phyloP scores from a whole-genome alignment of 495 filamentous ascomycete species.

The Annulohypoxylon bovei region DNA sequence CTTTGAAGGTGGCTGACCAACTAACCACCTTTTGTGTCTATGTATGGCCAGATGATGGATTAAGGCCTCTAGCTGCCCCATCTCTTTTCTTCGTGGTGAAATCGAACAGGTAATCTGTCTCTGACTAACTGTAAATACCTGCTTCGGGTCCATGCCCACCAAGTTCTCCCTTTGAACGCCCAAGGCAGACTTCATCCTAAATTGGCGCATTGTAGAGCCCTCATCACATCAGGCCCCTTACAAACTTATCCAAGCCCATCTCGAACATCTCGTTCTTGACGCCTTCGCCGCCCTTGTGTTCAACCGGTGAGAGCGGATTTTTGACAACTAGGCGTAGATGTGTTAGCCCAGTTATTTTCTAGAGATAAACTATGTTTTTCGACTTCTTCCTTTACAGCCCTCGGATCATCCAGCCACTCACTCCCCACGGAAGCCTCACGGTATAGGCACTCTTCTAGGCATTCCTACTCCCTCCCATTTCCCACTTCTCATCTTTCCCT shows the following conservation, averaged over 20 bases:
- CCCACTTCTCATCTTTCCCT: neutral
- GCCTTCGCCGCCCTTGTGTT: constrained; percentile 87
- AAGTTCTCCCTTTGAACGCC: neutral
- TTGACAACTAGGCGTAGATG: constrained; percentile 75
- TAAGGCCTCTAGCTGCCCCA: neutral
- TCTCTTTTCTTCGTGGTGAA: neutral
- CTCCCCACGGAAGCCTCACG: neutral
- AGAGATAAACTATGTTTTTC: neutral
- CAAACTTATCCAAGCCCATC: constrained; percentile 86
- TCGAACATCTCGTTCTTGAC: constrained; percentile 97
- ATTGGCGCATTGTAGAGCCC: neutral
- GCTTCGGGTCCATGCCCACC: neutral
- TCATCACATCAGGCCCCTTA: constrained; percentile 63
- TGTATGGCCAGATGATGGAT: neutral
- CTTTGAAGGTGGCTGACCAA: neutral
- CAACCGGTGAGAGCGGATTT: constrained; percentile 88
- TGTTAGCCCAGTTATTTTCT: constrained; percentile 18
- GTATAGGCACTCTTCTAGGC: neutral
- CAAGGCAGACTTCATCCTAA: neutral
- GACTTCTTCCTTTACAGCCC: neutral
- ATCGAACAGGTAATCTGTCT: neutral
- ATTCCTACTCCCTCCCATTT: too few species aligned
- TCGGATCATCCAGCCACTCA: neutral
- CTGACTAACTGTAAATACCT: neutral
- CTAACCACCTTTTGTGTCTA: neutral